Conservation (phyloP, 257 asterid species). For the Rhazya stricta region DNA sequence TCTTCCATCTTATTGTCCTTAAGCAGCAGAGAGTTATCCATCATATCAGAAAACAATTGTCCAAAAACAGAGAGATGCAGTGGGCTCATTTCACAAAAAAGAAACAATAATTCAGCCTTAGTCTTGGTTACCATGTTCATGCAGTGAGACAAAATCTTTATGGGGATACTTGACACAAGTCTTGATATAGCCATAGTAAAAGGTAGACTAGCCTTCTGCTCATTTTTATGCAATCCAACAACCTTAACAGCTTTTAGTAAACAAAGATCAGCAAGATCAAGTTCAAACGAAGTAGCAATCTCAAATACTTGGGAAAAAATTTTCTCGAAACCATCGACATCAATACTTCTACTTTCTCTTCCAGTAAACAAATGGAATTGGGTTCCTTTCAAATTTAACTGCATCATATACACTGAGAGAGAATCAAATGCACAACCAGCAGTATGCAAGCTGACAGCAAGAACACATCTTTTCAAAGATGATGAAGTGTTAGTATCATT, state of each 20-base stretch:
- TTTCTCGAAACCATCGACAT: conserved; percentile 46
- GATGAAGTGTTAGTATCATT: conserved; percentile 22
- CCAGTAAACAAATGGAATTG: conserved; percentile 25
- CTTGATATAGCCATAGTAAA: conserved; percentile 52
- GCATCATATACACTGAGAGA: conserved; percentile 38
- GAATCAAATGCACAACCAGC: conserved; percentile 57
- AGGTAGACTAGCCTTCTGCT: conserved; percentile 34
- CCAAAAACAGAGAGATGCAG: conserved; percentile 65
- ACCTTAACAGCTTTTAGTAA: conserved; percentile 68
- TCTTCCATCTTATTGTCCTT: conserved; percentile 27
- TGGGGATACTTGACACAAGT: conserved; percentile 49
- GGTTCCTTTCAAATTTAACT: conserved; percentile 27
- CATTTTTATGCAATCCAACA: conserved; percentile 35
- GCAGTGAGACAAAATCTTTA: conserved; percentile 52
- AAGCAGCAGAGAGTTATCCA: conserved; percentile 30
- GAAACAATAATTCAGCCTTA: conserved; percentile 56
- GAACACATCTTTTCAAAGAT: conserved; percentile 37
- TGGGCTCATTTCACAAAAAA: conserved; percentile 54
- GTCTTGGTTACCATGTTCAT: conserved; percentile 43
- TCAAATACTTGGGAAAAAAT: conserved; percentile 42
- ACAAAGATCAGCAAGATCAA: conserved; percentile 60
- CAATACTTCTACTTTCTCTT: conserved; percentile 30
- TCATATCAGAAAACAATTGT: conserved; percentile 38
- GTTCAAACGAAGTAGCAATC: conserved; percentile 41
- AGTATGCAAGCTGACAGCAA: conserved; percentile 53